phyloP scores from a whole-genome alignment of 805 yeast genomes.

The baker's yeast (Saccharomyces cerevisiae) region DNA sequence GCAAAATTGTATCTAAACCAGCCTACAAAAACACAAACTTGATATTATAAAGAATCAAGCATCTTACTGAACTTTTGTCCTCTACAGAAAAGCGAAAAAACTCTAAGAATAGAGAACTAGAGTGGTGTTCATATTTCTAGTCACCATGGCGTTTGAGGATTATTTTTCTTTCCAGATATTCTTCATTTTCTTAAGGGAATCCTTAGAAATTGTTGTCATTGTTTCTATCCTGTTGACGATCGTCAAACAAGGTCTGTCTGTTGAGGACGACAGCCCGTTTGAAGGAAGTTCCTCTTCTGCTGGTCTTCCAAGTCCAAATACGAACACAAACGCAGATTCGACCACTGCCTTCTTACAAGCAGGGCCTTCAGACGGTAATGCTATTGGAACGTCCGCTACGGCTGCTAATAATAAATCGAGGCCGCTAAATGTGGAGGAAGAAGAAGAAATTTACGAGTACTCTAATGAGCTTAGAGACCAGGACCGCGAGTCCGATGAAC shows the following conservation, averaged over 20 bases:
- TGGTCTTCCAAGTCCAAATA: not conserved
- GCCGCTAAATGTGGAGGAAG: conserved; percentile 16
- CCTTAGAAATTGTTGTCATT: conserved; percentile 68
- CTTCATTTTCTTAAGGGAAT: conserved; percentile 64
- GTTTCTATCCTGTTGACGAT: conserved; percentile 67
- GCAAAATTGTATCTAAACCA: not conserved
- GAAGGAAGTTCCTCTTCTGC: not conserved
- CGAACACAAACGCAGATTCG: not conserved
- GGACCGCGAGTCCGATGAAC: conserved; percentile 9
- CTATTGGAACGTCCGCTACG: not conserved
- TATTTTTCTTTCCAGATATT: conserved; percentile 66
- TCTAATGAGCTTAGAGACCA: conserved; percentile 4
- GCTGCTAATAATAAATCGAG: not conserved
- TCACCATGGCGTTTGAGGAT: conserved; percentile 32
- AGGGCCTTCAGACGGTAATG: not conserved
- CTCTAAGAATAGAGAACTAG: not conserved
- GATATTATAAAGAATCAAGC: not conserved
- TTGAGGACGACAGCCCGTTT: conserved; percentile 21
- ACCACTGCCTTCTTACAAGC: not conserved
- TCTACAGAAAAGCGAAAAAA: not conserved
- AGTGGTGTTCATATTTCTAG: not conserved
- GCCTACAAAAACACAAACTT: not conserved
- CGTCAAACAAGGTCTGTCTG: conserved; percentile 49
- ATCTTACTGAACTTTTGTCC: not conserved
- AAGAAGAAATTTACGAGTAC: conserved; percentile 23